Evolutionary conservation across 1,139 yeast species (phyloP).

Genomic region (Candida freyschussii): DNA sequence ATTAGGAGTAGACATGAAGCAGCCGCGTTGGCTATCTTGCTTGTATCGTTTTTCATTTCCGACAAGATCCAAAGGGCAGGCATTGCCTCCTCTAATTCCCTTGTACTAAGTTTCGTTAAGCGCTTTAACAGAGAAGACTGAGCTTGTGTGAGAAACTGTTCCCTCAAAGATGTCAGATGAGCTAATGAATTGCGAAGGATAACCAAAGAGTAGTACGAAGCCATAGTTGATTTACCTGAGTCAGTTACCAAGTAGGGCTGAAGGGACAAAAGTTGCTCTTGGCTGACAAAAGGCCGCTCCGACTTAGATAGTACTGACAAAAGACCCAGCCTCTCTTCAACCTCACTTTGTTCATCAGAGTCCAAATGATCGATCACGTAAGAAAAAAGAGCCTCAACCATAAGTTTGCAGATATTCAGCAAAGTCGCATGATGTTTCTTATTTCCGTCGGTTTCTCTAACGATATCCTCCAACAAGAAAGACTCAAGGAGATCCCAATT

Average conservation of each 20-base stretch:
- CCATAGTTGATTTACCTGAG: constrained; percentile 31
- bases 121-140: constrained; percentile 47
- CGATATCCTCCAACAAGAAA: constrained; percentile 39
- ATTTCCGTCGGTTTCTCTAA: constrained; percentile 29
- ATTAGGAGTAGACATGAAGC: constrained; percentile 51
- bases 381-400: constrained; percentile 28
- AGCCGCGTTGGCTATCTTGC: constrained; percentile 54
- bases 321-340: constrained; percentile 40
- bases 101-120: constrained; percentile 53
- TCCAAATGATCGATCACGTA: constrained; percentile 29
- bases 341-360: constrained; percentile 18
- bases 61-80: constrained; percentile 61
- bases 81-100: constrained; percentile 63
- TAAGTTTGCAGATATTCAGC: constrained; percentile 18
- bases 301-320: constrained; percentile 50
- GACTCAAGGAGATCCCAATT: constrained; percentile 38
- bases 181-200: constrained; percentile 50
- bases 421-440: constrained; percentile 19
- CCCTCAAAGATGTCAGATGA: constrained; percentile 40
- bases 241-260: constrained; percentile 57
- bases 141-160: constrained; percentile 46
- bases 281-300: constrained; percentile 48
- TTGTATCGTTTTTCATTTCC: constrained; percentile 39
- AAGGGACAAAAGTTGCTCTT: constrained; percentile 58
- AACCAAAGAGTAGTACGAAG: constrained; percentile 45